Evolutionary conservation across 106 monocot species (phyloP), one percentile per base, ranked within the genome.

Genomic region (Vanilla planifolia): DNA sequence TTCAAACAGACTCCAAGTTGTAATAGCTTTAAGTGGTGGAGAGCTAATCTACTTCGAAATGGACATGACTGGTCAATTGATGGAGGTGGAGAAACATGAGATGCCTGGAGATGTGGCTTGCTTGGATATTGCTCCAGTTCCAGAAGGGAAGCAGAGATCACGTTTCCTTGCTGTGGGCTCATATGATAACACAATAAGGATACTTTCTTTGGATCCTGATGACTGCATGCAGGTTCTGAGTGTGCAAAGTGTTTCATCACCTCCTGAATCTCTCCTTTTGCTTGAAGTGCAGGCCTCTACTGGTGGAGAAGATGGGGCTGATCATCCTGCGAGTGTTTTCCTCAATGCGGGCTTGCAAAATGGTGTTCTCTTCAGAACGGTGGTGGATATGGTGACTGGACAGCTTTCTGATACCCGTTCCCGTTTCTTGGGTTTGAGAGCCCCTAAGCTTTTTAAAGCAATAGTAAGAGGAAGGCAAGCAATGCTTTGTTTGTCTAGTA

Each of bases 61-160:
- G 86, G 96, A 91, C 59, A 76, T 84, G 76, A 96, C 84, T 14
- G 96, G 96, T 15, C 96, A 96, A 67, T 58, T 96, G 66, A 96
- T 96, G 83, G 96, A 96, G 56, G 86, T 87, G 28, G 96, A 96
- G 64, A 96, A 96, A 68, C 84, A 96, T 61, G 96, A 96, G 65
- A 90, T 96, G 90, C 80, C 90, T 17, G 96, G 96, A 10, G 96
- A 96, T 73, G 90, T 96, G 8, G 96, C 96, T 69, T 96, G 96
- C 55, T 67, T 96, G 56, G 96, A 89, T 36, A 87, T 96, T 67
- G 96, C 96, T 4, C 96, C 96, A 19, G 90, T 96, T 62, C 96
- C 90, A 33, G 90, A 96, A 65, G 96, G 96, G 43, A 86, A 84
- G 43, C 96, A 90, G 60, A 83, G 90, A 41, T 96, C 96, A 43